Conservation (phyloP, 2,329 filamentous ascomycete species). For the Rutstroemia sp. region DNA sequence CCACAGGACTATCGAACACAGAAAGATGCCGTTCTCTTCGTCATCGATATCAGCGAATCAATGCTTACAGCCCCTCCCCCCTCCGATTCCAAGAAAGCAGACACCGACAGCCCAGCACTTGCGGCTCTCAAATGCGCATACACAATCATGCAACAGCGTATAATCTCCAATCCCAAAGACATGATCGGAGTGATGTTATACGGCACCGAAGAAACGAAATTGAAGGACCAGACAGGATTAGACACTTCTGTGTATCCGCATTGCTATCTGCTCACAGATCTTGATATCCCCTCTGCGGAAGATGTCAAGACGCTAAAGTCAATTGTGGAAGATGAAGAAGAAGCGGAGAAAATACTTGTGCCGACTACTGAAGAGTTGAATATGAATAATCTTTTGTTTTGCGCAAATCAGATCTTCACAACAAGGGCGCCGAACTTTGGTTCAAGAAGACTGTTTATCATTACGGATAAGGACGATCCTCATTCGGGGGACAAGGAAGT, state of each 20-base stretch:
- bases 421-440: slow-evolving; percentile 92
- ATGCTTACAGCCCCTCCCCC: slow-evolving; percentile 68
- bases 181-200: slow-evolving; percentile 96
- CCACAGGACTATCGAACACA: slow-evolving; percentile 75
- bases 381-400: slow-evolving; percentile 89
- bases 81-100: slow-evolving; percentile 64
- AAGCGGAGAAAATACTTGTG: slow-evolving; percentile 59
- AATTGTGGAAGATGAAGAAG: slow-evolving; percentile 72
- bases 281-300: slow-evolving; percentile 78
- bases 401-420: slow-evolving; percentile 93
- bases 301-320: slow-evolving; percentile 76
- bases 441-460: slow-evolving; percentile 86
- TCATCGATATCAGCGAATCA: slow-evolving; percentile 81
- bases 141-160: slow-evolving; percentile 93
- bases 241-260: slow-evolving; percentile 68
- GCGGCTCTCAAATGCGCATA: slow-evolving; percentile 93
- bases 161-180: slow-evolving; percentile 92
- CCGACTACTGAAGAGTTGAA: slow-evolving; percentile 63
- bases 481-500: slow-evolving; percentile 65
- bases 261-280: slow-evolving; percentile 84
- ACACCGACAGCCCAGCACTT: slow-evolving; percentile 68
- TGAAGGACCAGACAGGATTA: slow-evolving; percentile 52
- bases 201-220: slow-evolving; percentile 78
- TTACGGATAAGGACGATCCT: slow-evolving; percentile 89
- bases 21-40: slow-evolving; percentile 97